Percentiles rank a stretch among this genome's conserved stretches.
phyloP scores from a whole-genome alignment of 2,329 filamentous ascomycete species.

The Pseudocercospora fuligena region DNA sequence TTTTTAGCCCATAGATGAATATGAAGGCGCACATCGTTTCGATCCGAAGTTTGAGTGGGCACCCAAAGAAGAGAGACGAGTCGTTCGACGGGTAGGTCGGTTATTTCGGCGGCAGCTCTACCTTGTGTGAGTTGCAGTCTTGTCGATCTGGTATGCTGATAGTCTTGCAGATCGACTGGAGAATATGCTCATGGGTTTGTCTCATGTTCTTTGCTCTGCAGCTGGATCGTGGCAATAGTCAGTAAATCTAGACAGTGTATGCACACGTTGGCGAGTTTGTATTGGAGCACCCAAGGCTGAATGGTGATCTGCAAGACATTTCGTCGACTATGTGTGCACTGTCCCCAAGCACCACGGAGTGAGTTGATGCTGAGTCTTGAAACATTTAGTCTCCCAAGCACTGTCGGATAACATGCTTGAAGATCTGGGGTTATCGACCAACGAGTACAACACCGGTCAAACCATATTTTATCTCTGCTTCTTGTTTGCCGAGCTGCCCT shows the following conservation, averaged over 20 bases:
- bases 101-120: not conserved
- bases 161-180: conserved; percentile 54
- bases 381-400: conserved; percentile 58
- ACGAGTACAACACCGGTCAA: conserved; percentile 53
- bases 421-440: conserved; percentile 54
- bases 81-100: conserved; percentile 57
- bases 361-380: no score
- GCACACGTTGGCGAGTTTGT: no score
- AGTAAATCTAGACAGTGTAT: no score
- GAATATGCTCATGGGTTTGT: conserved; percentile 59
- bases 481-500: conserved; percentile 57
- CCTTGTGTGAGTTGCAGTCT: no score
- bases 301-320: no score
- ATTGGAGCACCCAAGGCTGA: no score
- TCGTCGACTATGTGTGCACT: no score
- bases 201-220: conserved; percentile 61
- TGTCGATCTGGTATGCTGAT: conserved; percentile 39
- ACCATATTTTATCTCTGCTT: conserved; percentile 79
- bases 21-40: conserved; percentile 63
- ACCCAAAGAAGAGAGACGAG: conserved; percentile 59
- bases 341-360: no score
- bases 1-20: conserved; percentile 58
- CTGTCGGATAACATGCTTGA: conserved; percentile 65
- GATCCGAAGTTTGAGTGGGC: conserved; percentile 63
- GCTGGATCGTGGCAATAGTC: conserved; percentile 59